Percentiles rank a stretch among this genome's conserved stretches.
Conservation (phyloP, 345 rosid genomes). For the Streptanthus diversifolius region DNA sequence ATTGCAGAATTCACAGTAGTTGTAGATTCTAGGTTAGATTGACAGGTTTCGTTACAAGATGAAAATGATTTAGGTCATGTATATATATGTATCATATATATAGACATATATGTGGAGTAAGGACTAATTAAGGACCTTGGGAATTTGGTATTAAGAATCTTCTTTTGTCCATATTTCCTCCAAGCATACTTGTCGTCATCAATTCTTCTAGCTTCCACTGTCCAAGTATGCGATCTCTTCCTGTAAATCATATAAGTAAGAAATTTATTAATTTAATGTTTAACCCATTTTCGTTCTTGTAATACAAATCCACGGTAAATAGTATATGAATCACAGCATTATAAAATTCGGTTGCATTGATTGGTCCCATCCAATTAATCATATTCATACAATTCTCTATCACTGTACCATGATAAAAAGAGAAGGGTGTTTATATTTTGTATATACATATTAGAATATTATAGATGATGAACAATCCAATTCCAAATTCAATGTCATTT, state of each 20-base stretch:
- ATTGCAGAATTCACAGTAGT: background rate
- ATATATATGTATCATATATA: background rate
- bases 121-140: slow-evolving; percentile 51
- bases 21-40: background rate
- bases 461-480: background rate
- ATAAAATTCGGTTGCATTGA: background rate
- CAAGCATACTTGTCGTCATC: slow-evolving; percentile 67
- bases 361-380: slow-evolving; percentile 14
- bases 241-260: slow-evolving; percentile 36
- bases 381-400: slow-evolving; percentile 16
- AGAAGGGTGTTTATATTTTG: background rate
- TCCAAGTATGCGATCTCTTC: slow-evolving; percentile 41
- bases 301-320: slow-evolving; percentile 9
- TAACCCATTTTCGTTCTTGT: background rate
- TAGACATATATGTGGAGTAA: background rate
- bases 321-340: background rate
- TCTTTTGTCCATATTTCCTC: slow-evolving; percentile 95
- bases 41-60: background rate
- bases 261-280: background rate
- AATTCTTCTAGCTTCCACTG: slow-evolving; percentile 25
- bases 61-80: background rate
- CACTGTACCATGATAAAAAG: background rate
- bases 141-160: slow-evolving; percentile 53
- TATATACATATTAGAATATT: background rate
- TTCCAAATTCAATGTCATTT: background rate